Evolutionary conservation across 371 early-diverging fungal species (phyloP).

Genomic region (Fennellomyces sp.): DNA sequence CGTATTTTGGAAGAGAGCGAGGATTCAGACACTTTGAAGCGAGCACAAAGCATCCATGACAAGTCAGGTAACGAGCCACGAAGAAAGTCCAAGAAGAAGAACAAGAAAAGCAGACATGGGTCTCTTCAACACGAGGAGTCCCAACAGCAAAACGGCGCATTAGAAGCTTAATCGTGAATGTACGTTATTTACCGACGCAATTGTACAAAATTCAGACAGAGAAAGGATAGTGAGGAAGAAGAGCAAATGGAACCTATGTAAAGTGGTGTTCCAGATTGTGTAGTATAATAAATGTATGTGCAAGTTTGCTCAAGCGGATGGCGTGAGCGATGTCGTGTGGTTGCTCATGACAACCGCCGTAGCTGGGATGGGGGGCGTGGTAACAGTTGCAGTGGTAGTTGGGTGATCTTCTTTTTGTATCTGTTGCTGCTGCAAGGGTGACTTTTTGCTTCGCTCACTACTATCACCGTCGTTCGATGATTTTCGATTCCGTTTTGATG

Average conservation of each 20-base stretch:
- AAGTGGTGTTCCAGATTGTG: no score
- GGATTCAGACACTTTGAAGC: constrained; percentile 34
- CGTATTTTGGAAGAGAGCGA: constrained; percentile 16
- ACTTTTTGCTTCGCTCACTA: background rate
- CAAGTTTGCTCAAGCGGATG: background rate
- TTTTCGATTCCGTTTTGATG: background rate
- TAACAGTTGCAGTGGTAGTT: background rate
- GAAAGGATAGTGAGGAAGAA: no score
- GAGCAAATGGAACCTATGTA: no score
- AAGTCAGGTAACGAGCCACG: background rate
- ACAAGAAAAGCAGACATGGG: no score
- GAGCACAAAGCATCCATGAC: constrained; percentile 29
- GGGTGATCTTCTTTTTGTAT: no score
- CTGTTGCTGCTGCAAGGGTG: background rate
- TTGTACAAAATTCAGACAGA: no score
- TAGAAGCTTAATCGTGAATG: no score
- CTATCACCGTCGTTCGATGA: background rate
- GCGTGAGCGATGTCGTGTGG: background rate
- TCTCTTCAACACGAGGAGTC: no score
- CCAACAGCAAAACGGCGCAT: no score
- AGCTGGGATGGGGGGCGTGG: background rate
- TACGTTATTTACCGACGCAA: no score
- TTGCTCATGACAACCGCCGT: background rate
- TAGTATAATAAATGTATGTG: background rate
- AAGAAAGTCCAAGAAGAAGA: no score